phyloP scores from a whole-genome alignment of 108 stramenopile genomes.

The Schizochytrium sp. region DNA sequence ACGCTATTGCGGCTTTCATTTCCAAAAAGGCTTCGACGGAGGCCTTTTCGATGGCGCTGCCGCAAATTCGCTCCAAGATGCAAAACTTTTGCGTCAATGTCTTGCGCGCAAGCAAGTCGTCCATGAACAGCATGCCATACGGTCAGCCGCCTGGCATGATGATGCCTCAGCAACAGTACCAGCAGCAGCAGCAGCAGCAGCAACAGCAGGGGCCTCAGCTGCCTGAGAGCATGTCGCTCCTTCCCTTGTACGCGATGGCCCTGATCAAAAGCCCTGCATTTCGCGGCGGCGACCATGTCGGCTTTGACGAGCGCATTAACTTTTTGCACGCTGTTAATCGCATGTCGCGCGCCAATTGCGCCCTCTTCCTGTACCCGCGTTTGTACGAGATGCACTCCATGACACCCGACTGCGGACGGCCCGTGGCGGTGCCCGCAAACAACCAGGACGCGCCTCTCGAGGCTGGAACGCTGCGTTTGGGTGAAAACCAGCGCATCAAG shows the following conservation, averaged over 20 bases:
- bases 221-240: constrained; percentile 65
- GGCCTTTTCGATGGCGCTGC: constrained; percentile 71
- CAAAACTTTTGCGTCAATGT: constrained; percentile 56
- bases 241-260: constrained; percentile 89
- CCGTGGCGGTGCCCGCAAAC: constrained; percentile 27
- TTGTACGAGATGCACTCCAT: constrained; percentile 90
- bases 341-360: constrained; percentile 70
- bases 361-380: constrained; percentile 79
- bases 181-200: constrained; percentile 35
- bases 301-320: constrained; percentile 82
- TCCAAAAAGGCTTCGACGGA: constrained; percentile 83
- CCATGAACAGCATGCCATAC: background rate
- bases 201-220: constrained; percentile 45
- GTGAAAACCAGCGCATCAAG: constrained; percentile 44
- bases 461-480: constrained; percentile 48
- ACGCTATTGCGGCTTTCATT: constrained; percentile 65
- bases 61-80: constrained; percentile 74
- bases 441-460: constrained; percentile 16
- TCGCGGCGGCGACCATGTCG: constrained; percentile 87
- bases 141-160: background rate
- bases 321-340: constrained; percentile 59
- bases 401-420: constrained; percentile 47
- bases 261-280: constrained; percentile 91
- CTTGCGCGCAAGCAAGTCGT: constrained; percentile 33
- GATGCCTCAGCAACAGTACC: constrained; percentile 26